Evolutionary conservation across 352 stramenopile species (phyloP), one percentile per base, ranked within the genome.

Genomic region (Aphanomyces euteiches): DNA sequence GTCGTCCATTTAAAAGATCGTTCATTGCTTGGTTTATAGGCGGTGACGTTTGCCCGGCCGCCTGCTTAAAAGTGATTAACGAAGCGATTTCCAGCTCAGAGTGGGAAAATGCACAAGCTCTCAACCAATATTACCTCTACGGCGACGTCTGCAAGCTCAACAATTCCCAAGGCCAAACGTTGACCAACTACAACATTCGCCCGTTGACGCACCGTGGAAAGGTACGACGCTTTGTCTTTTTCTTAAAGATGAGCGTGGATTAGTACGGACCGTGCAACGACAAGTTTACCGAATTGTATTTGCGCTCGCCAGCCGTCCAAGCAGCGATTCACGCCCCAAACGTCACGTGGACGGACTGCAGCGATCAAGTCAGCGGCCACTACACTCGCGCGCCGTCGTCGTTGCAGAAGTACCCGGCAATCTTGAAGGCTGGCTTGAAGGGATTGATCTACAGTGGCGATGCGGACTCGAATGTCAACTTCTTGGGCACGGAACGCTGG

Each of bases 101-200:
- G 28, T 28, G 28, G 28, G 28, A 28, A 28, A 28, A 28, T 28
- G 28, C 28, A 2, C 28, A 28, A 28, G 28, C 28, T 28, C 28
- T 92, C 66, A 82, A 90, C 59, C 83, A 83, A 74, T 92, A 92
- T 77, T 92, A 80, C 66, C 90, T 92, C 72, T 92, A 92, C 75
- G 83, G 83, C 64, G 84, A 92, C 36, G 38, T 69, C 13, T 69
- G 63, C 19, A 21, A 59, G 43, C 28, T 69, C 15, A 13, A 58
- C 12, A 36, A 28, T 34, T 17, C 15, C 34, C 40, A 69, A 37
- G 76, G 69, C 7, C 60, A 38, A 38, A 78, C 79, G 17, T 66
- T 89, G 47, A 79, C 79, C 53, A 74, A 64, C 37, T 57, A 69
- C 50, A 13, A 28, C 17, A 28, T 40, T 8, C 43, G 47, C 4